phyloP scores from a whole-genome alignment of 345 rosid genomes.

The Firmiana major region DNA sequence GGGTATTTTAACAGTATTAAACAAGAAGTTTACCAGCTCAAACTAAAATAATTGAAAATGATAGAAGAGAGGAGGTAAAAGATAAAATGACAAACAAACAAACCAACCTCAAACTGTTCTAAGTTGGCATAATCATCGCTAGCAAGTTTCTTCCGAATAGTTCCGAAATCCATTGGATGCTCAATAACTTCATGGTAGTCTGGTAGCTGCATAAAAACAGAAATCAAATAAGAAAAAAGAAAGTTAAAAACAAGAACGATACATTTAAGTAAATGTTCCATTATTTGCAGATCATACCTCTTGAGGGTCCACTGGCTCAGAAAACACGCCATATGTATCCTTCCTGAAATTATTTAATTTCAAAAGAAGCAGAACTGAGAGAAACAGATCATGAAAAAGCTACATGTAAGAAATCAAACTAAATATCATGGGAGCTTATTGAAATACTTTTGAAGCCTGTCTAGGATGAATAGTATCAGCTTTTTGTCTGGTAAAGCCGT shows the following conservation, averaged over 20 bases:
- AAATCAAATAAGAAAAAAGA: no score
- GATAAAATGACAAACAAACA: not conserved
- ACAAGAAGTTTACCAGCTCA: not conserved
- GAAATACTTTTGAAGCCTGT: conserved; percentile 92
- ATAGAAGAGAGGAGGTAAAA: not conserved
- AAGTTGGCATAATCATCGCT: conserved; percentile 50
- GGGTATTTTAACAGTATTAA: not conserved
- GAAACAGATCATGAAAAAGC: conserved; percentile 14
- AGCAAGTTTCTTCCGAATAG: conserved; percentile 60
- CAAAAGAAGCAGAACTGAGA: conserved; percentile 15
- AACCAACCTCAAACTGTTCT: conserved; percentile 86
- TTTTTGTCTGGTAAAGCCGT: conserved; percentile 94
- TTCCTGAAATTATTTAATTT: conserved; percentile 45
- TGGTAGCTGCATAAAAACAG: conserved; percentile 61
- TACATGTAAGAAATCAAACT: conserved; percentile 21
- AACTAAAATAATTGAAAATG: not conserved
- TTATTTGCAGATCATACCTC: conserved; percentile 41
- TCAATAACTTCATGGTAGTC: conserved; percentile 73
- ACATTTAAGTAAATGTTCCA: conserved; percentile 14
- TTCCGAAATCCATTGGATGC: conserved; percentile 87
- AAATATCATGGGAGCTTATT: conserved; percentile 27
- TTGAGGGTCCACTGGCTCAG: conserved; percentile 69
- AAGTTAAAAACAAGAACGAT: not conserved
- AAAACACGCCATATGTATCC: conserved; percentile 64
- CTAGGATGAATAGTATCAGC: conserved; percentile 95